phyloP scores from a whole-genome alignment of 169 alveolate genomes.

The Perkinsus chesapeaki region DNA sequence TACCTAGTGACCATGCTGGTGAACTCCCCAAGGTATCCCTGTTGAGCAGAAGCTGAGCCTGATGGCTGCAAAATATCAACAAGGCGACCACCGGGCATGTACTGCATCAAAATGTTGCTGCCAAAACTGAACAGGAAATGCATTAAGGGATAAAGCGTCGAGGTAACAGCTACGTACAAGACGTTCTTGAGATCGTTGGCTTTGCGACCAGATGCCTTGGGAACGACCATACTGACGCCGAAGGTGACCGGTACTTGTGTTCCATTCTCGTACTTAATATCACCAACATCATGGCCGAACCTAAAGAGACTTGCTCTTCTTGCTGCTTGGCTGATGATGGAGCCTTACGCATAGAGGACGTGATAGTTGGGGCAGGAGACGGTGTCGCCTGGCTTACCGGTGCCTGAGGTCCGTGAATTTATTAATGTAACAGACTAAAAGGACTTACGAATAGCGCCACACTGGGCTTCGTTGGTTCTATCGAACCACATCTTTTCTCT shows the following conservation, averaged over 20 bases:
- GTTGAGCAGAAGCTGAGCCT: not conserved
- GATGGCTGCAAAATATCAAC: not conserved
- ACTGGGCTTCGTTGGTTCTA: not conserved
- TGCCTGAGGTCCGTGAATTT: not conserved
- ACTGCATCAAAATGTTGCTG: not conserved
- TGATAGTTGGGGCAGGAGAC: not conserved
- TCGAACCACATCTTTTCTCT: not conserved
- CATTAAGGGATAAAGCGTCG: not conserved
- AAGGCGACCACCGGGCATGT: not conserved
- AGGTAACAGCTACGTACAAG: not conserved
- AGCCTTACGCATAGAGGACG: not conserved
- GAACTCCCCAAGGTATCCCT: not conserved
- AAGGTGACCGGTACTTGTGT: not conserved
- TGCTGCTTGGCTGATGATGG: not conserved
- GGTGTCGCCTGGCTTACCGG: not conserved
- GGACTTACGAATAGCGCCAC: not conserved
- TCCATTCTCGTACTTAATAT: not conserved
- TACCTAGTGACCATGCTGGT: not conserved
- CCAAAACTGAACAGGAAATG: not conserved
- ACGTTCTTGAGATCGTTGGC: not conserved
- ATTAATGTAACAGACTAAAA: not conserved
- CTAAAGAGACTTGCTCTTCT: not conserved
- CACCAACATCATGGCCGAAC: not conserved
- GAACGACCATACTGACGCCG: not conserved
- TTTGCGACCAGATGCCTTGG: not conserved